A percentile compares a stretch with the other conserved stretches of the same genome.
Conservation (phyloP, 225 moss, liverwort and hornwort species). For the Thuidium tamariscinum region DNA sequence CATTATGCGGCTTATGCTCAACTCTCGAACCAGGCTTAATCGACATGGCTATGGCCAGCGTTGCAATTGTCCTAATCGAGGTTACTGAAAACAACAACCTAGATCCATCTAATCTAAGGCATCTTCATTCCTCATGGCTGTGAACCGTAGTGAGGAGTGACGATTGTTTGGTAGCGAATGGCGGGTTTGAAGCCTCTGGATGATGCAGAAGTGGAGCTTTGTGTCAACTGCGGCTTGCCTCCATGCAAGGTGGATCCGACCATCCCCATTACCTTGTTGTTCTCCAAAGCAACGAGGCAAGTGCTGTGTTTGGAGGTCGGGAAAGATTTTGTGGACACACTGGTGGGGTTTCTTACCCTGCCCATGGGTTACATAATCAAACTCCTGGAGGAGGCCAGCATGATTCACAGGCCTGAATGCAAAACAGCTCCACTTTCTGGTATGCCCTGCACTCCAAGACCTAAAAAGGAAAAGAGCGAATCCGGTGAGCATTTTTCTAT, state of each 20-base stretch:
- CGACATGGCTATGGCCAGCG: not conserved
- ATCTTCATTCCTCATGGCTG: not conserved
- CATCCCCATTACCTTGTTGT: conserved; percentile 20
- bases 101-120: not conserved
- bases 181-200: not conserved
- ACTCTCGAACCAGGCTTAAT: not conserved
- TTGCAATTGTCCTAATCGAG: not conserved
- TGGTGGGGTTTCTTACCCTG: conserved; percentile 37
- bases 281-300: conserved; percentile 38
- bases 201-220: conserved; percentile 7
- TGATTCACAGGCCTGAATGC: conserved; percentile 28
- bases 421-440: not conserved
- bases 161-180: conserved; percentile 1
- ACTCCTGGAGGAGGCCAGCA: conserved; percentile 24
- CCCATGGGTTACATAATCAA: conserved; percentile 42
- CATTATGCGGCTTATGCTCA: not conserved
- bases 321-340: conserved; percentile 40
- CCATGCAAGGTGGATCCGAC: conserved; percentile 15
- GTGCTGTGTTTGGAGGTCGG: conserved; percentile 39
- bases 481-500: conserved; percentile 15
- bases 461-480: not conserved
- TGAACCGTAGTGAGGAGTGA: not conserved
- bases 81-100: not conserved
- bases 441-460: not conserved
- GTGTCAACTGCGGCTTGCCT: conserved; percentile 36